Evolutionary conservation across 2,329 filamentous ascomycete genomes (phyloP).

Genomic region (Exophiala lecanii-corni): DNA sequence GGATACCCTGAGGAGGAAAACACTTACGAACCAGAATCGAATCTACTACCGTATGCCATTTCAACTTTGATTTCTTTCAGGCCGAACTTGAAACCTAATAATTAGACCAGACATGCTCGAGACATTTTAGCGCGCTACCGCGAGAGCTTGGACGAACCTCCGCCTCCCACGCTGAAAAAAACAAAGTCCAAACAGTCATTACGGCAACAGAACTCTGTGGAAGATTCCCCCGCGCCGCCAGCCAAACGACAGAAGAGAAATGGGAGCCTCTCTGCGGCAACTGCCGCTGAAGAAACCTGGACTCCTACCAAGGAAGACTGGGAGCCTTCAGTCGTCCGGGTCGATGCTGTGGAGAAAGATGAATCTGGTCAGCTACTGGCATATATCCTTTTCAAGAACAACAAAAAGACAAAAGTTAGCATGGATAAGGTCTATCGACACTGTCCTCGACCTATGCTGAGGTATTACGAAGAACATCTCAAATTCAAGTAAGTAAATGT

Average conservation of each 20-base stretch:
- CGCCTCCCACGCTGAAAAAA: constrained; percentile 25
- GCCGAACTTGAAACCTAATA: constrained; percentile 2
- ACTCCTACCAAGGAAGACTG: constrained; percentile 38
- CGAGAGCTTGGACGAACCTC: constrained; percentile 38
- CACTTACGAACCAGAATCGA: constrained; percentile 44
- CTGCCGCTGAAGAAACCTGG: constrained; percentile 32
- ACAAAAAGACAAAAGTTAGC: constrained; percentile 39
- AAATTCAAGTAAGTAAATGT: constrained; percentile 32
- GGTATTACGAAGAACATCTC: constrained; percentile 47
- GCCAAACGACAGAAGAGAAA: constrained; percentile 24
- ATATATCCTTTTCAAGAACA: constrained; percentile 42
- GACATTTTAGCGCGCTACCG: constrained; percentile 41
- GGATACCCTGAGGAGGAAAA: constrained; percentile 42
- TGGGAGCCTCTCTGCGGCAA: constrained; percentile 23
- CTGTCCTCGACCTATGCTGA: constrained; percentile 44
- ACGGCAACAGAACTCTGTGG: constrained; percentile 24
- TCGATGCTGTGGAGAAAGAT: constrained; percentile 43
- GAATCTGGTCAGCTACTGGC: constrained; percentile 33
- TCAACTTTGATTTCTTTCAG: not conserved
- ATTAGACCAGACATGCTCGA: constrained; percentile 28
- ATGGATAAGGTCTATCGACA: constrained; percentile 39
- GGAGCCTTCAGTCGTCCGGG: constrained; percentile 38
- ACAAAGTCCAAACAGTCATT: constrained; percentile 27
- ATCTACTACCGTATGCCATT: constrained; percentile 35
- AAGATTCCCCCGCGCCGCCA: constrained; percentile 12